Conservation (phyloP, 2,329 filamentous ascomycete species). For the Lachnellula hyalina region DNA sequence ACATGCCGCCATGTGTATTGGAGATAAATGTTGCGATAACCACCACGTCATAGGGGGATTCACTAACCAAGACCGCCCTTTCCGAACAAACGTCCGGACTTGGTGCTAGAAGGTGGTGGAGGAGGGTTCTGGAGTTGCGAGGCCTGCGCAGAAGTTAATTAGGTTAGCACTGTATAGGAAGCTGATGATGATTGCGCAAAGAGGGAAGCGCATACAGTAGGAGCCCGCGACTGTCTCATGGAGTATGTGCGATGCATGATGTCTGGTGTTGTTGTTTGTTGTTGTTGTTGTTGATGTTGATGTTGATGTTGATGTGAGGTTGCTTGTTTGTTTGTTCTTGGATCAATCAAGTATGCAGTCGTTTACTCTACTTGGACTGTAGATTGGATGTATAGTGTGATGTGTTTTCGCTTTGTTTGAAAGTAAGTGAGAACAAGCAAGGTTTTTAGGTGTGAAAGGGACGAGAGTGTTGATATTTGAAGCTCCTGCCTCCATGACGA, state of each 20-base stretch:
- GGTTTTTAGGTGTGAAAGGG: neutral
- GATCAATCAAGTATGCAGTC: too few species aligned
- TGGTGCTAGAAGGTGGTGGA: conserved; percentile 85
- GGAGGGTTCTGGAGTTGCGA: conserved; percentile 80
- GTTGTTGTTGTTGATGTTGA: neutral
- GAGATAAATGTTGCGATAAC: too few species aligned
- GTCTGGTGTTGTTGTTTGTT: neutral
- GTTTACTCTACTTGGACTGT: too few species aligned
- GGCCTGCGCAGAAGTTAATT: conserved; percentile 19
- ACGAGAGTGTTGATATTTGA: conserved; percentile 1
- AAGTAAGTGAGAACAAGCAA: neutral
- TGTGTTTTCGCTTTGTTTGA: too few species aligned
- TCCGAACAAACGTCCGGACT: conserved; percentile 84
- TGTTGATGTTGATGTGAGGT: neutral
- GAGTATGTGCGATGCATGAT: conserved; percentile 97
- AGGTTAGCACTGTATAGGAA: neutral
- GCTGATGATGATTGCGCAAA: neutral
- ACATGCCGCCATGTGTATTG: neutral
- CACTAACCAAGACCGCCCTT: conserved; percentile 72
- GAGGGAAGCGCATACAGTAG: conserved; percentile 65
- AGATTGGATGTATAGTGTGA: too few species aligned
- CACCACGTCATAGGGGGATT: conserved; percentile 27
- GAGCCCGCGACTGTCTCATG: conserved; percentile 95
- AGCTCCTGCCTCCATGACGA: conserved; percentile 2
- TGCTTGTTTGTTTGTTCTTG: too few species aligned